Conservation (phyloP, 1,284 basidiomycete genomes). For the Polyporus tsugae region DNA sequence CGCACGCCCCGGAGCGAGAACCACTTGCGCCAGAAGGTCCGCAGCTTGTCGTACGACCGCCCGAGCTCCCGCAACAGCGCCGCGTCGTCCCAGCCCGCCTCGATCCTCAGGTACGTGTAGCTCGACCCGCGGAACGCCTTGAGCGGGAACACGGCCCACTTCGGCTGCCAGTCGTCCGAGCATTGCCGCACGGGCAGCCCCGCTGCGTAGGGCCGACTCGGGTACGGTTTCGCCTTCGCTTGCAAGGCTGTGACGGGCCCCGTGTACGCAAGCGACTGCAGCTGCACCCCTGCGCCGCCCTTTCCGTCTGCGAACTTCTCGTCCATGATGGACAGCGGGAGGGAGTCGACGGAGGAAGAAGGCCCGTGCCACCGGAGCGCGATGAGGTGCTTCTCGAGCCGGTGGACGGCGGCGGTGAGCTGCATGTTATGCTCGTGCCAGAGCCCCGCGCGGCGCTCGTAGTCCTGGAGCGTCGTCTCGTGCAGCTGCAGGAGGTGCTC, state of each 20-base stretch:
- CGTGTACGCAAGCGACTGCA: background rate
- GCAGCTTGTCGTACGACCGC: conserved; percentile 26
- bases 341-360: background rate
- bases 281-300: background rate
- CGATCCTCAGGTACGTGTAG: conserved; percentile 22
- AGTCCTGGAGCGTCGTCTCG: background rate
- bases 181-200: background rate
- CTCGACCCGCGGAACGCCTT: conserved; percentile 29
- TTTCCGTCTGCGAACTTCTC: background rate
- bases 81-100: conserved; percentile 33
- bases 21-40: conserved; percentile 25
- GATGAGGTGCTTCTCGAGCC: conserved; percentile 6
- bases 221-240: conserved; percentile 8
- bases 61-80: conserved; percentile 28
- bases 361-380: conserved; percentile 1
- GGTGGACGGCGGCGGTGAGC: background rate
- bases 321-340: conserved; percentile 1
- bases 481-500: background rate
- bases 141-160: conserved; percentile 31
- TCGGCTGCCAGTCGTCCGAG: conserved; percentile 26
- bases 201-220: background rate
- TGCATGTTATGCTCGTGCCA: conserved; percentile 2
- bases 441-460: conserved; percentile 6
- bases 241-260: background rate
- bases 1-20: conserved; percentile 30